These are phyloP conservation scores for Mycena epipterygia DNA, from an alignment of 768 basidiomycete species.

Conservation along the genomic window DNA sequence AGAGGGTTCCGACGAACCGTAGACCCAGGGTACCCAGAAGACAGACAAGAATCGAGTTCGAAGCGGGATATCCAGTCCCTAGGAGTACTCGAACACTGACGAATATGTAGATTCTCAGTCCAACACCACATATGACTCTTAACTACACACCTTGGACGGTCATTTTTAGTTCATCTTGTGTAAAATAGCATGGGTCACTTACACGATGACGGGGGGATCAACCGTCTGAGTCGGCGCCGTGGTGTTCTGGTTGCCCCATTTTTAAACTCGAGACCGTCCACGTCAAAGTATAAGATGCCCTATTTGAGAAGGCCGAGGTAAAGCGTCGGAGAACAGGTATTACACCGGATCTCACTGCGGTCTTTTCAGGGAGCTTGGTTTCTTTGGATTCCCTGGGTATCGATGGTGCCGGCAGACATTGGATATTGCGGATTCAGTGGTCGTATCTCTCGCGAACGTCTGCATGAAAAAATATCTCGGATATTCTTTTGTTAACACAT, in stretches of 20 bases:
- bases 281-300: slow-evolving; percentile 29
- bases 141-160: slow-evolving; percentile 23
- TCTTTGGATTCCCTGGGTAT: neutral
- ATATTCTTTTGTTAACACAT: slow-evolving; percentile 10
- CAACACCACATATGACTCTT: neutral
- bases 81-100: slow-evolving; percentile 53
- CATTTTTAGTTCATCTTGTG: slow-evolving; percentile 1
- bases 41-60: too few relatives aligned
- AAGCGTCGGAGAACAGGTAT: slow-evolving; percentile 32
- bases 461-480: neutral
- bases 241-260: slow-evolving; percentile 8
- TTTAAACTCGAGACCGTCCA: slow-evolving; percentile 28
- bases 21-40: too few relatives aligned
- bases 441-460: neutral
- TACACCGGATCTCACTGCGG: slow-evolving; percentile 24
- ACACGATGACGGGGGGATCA: slow-evolving; percentile 26
- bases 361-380: slow-evolving; percentile 2
- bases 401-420: neutral
- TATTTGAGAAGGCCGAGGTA: slow-evolving; percentile 31
- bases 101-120: slow-evolving; percentile 58
- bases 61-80: slow-evolving; percentile 56
- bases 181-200: slow-evolving; percentile 17
- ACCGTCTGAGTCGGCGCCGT: slow-evolving; percentile 23
- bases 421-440: neutral
- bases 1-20: too few relatives aligned